Evolutionary conservation across 1,139 yeast species (phyloP).

Genomic region (Saccharomyces hybrid): DNA sequence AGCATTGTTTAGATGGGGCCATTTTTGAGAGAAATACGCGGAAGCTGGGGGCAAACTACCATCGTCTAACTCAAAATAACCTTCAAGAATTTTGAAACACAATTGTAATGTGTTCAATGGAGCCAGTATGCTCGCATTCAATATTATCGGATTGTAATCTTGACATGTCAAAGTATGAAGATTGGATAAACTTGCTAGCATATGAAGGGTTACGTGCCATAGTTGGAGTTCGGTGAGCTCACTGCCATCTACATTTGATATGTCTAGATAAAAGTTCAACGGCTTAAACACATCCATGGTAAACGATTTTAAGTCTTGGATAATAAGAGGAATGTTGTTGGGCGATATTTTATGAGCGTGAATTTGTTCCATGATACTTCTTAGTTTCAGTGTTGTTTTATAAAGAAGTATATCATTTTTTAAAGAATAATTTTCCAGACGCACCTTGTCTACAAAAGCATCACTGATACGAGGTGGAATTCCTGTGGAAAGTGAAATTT

Average conservation of each 20-base stretch:
- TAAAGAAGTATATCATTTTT: conserved; percentile 1
- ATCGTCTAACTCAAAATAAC: conserved; percentile 8
- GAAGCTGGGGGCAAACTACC: neutral
- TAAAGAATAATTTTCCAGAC: conserved; percentile 3
- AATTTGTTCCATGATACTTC: conserved; percentile 6
- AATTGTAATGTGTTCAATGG: conserved; percentile 3
- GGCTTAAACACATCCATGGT: conserved; percentile 7
- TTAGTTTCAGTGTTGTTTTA: conserved; percentile 3
- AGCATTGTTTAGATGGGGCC: neutral
- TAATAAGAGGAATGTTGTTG: conserved; percentile 6
- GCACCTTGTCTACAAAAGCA: conserved; percentile 1
- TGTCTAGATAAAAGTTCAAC: conserved; percentile 5
- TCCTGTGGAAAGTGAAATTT: conserved; percentile 14
- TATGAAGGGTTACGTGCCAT: conserved; percentile 3
- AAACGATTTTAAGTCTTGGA: conserved; percentile 4
- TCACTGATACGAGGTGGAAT: conserved; percentile 9
- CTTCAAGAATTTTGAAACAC: conserved; percentile 5
- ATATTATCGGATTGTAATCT: conserved; percentile 2
- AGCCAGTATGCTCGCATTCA: conserved; percentile 7
- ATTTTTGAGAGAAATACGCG: neutral
- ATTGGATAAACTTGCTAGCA: conserved; percentile 6
- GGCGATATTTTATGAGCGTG: conserved; percentile 6
- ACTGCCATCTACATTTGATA: conserved; percentile 3
- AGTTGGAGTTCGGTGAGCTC: conserved; percentile 8
- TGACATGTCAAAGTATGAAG: conserved; percentile 2